These are phyloP conservation scores for Pseudogymnoascus sp. DNA, from an alignment of 2,329 filamentous ascomycete genomes.

Conservation along the genomic window DNA sequence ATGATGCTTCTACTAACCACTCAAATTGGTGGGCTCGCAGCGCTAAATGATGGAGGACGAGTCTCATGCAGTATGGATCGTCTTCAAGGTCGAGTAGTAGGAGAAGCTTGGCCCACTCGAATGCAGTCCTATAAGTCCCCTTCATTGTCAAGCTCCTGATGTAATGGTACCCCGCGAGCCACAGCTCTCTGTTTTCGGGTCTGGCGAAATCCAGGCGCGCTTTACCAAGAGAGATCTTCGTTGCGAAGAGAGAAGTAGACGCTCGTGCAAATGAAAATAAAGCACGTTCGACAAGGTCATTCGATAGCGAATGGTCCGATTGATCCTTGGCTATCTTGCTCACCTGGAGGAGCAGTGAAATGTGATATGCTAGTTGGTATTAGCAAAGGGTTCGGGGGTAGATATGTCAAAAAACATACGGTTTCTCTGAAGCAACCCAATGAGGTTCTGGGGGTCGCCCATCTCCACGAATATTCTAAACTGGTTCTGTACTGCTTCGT, in stretches of 20 bases:
- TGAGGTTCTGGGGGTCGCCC: conserved; percentile 72
- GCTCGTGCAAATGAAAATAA: conserved; percentile 91
- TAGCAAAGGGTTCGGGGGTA: conserved; percentile 13
- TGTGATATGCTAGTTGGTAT: conserved; percentile 61
- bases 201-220: conserved; percentile 73
- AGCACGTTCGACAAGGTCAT: conserved; percentile 82
- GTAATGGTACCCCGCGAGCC: conserved; percentile 83
- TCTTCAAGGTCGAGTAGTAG: conserved; percentile 61
- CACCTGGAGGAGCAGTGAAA: conserved; percentile 88
- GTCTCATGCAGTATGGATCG: conserved; percentile 76
- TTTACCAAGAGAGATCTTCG: conserved; percentile 66
- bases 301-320: conserved; percentile 75
- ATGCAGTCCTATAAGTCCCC: conserved; percentile 86
- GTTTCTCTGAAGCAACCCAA: conserved; percentile 63
- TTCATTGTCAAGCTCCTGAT: conserved; percentile 78
- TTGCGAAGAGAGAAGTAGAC: conserved; percentile 72
- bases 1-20: conserved; percentile 61
- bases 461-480: conserved; percentile 80
- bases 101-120: conserved; percentile 88
- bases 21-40: conserved; percentile 70
- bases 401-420: conserved; percentile 32
- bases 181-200: conserved; percentile 86
- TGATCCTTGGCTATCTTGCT: conserved; percentile 89
- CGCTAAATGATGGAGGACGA: conserved; percentile 76
- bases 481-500: conserved; percentile 64